Conservation (phyloP, 352 stramenopile genomes). For the Phytophthora pisi region DNA sequence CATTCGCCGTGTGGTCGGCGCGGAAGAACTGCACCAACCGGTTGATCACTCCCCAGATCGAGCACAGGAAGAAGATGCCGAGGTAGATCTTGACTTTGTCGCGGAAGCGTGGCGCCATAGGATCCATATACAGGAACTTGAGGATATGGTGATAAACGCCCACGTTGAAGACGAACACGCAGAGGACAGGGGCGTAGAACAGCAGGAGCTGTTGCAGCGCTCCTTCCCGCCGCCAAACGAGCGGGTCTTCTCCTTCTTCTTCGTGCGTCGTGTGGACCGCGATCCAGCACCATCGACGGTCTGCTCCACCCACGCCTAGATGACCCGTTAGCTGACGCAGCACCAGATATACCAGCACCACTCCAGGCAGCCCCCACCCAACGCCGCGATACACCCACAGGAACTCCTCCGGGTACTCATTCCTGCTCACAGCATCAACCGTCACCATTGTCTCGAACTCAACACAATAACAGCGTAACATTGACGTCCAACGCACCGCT, state of each 20-base stretch:
- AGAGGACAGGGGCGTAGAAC: conserved; percentile 69
- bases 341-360: conserved; percentile 58
- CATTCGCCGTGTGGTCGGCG: conserved; percentile 50
- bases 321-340: conserved; percentile 75
- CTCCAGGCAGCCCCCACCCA: conserved; percentile 70
- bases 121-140: conserved; percentile 63
- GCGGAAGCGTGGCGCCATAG: conserved; percentile 65
- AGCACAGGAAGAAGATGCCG: conserved; percentile 75
- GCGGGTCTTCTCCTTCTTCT: conserved; percentile 33
- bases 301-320: conserved; percentile 65
- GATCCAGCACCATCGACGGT: conserved; percentile 84
- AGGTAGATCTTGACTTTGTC: conserved; percentile 70
- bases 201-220: conserved; percentile 67
- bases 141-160: conserved; percentile 65
- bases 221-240: conserved; percentile 49
- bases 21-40: conserved; percentile 67
- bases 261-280: conserved; percentile 44
- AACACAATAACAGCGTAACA: not conserved
- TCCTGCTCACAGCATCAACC: conserved; percentile 31
- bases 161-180: conserved; percentile 75
- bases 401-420: conserved; percentile 76
- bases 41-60: conserved; percentile 73
- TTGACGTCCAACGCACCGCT: conserved; percentile 35
- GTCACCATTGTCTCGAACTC: not conserved
- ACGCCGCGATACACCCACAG: conserved; percentile 66